Conservation (phyloP, 2,329 filamentous ascomycete genomes). For the Nannizzia gypsea region DNA sequence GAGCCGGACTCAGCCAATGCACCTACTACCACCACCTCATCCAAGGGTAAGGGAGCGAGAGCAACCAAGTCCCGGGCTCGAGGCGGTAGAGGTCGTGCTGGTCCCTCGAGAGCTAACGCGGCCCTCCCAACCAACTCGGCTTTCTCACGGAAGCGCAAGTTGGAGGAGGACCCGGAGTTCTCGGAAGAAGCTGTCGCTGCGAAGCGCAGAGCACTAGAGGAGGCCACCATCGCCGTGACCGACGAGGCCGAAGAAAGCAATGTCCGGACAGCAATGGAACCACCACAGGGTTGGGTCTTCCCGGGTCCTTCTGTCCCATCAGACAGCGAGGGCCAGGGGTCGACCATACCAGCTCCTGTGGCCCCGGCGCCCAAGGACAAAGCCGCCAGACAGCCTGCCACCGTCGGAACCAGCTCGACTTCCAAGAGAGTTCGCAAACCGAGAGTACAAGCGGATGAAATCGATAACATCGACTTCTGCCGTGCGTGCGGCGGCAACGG, state of each 20-base stretch:
- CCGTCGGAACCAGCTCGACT: neutral
- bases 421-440: conserved; percentile 7
- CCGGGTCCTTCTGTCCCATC: conserved; percentile 2
- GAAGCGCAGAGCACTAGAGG: conserved; percentile 18
- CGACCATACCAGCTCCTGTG: neutral
- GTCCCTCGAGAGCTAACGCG: conserved; percentile 7
- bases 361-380: neutral
- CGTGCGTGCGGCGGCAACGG: conserved; percentile 73
- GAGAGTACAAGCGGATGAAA: conserved; percentile 13
- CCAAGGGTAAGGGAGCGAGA: conserved; percentile 20
- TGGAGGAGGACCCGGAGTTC: conserved; percentile 22
- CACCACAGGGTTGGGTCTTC: conserved; percentile 4
- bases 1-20: conserved; percentile 12
- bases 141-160: conserved; percentile 20
- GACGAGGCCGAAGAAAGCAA: conserved; percentile 6
- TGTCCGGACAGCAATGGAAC: conserved; percentile 7
- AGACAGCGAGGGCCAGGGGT: conserved; percentile 4
- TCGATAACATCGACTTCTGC: conserved; percentile 82
- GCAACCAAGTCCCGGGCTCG: conserved; percentile 17
- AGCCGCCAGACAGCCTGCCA: neutral
- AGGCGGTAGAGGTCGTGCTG: conserved; percentile 9
- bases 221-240: conserved; percentile 11
- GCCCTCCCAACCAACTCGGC: conserved; percentile 16
- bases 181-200: conserved; percentile 18
- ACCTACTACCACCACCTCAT: conserved; percentile 11